These are phyloP conservation scores for Calamus simplicifolius DNA, from an alignment of 176 grass and related monocot genomes.

Conservation along the genomic window DNA sequence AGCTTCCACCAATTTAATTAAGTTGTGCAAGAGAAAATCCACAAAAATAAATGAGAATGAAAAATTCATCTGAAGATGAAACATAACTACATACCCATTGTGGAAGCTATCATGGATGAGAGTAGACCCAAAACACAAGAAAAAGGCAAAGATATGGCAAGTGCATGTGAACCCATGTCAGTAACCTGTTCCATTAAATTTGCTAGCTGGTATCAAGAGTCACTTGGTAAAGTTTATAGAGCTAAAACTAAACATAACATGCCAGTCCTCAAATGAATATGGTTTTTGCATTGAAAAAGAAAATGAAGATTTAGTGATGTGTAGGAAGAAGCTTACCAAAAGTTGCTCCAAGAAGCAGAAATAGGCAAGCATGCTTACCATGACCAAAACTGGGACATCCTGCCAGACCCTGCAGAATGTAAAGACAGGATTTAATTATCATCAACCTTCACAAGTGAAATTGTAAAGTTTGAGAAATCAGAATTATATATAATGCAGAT, in stretches of 20 bases:
- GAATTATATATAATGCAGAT: too few species aligned
- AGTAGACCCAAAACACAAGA: slow-evolving; percentile 83
- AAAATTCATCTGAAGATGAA: not conserved
- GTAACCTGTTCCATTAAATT: slow-evolving; percentile 46
- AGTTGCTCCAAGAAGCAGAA: slow-evolving; percentile 99
- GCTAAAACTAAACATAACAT: not conserved
- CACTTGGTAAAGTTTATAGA: slow-evolving; percentile 13
- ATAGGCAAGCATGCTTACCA: slow-evolving; percentile 99
- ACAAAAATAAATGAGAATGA: not conserved
- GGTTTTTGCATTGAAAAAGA: slow-evolving; percentile 4
- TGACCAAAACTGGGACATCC: slow-evolving; percentile 90
- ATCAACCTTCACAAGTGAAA: too few species aligned
- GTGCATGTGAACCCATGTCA: slow-evolving; percentile 51
- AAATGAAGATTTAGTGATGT: slow-evolving; percentile 3
- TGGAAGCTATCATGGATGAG: slow-evolving; percentile 92
- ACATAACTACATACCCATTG: slow-evolving; percentile 61
- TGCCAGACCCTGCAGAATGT: slow-evolving; percentile 78
- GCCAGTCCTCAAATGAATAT: not conserved
- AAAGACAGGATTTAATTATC: slow-evolving; percentile 22
- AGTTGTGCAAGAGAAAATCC: not conserved
- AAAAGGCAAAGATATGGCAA: slow-evolving; percentile 93
- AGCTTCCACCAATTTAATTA: not conserved
- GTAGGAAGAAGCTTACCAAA: slow-evolving; percentile 43
- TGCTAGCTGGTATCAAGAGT: slow-evolving; percentile 7
- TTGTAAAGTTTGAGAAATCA: too few species aligned